These are phyloP conservation scores for Cryptosporidium ubiquitum DNA, from an alignment of 169 alveolate species.

Conservation along the genomic window DNA sequence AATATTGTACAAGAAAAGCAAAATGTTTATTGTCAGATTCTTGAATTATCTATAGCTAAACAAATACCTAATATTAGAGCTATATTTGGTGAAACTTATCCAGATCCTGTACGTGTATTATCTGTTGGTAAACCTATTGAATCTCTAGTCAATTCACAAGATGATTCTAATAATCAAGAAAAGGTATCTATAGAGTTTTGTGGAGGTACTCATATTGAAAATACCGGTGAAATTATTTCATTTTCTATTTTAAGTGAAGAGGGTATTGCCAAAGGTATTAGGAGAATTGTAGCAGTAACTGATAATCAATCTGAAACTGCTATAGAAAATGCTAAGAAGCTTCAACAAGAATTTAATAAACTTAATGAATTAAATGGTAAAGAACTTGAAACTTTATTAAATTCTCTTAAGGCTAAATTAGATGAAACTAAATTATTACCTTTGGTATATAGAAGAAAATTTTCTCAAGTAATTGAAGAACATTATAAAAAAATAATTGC, in stretches of 20 bases:
- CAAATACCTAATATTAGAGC: constrained; percentile 79
- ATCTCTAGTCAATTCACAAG: constrained; percentile 27
- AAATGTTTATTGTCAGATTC: constrained; percentile 78
- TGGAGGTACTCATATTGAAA: constrained; percentile 92
- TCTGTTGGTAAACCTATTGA: constrained; percentile 84
- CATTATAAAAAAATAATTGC: constrained; percentile 30
- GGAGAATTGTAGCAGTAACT: constrained; percentile 88
- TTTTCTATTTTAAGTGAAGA: constrained; percentile 83
- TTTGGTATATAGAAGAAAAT: constrained; percentile 3
- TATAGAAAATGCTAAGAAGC: constrained; percentile 76
- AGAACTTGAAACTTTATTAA: constrained; percentile 39
- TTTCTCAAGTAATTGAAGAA: constrained; percentile 8
- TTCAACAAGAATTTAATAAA: constrained; percentile 75
- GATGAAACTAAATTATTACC: constrained; percentile 56
- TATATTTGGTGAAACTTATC: constrained; percentile 91
- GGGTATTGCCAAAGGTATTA: constrained; percentile 90
- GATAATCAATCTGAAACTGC: constrained; percentile 83
- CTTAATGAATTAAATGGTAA: constrained; percentile 30
- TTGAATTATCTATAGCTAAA: constrained; percentile 80
- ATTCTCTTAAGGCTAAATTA: neutral
- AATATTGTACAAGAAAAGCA: constrained; percentile 79
- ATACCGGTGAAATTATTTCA: constrained; percentile 80
- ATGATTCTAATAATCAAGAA: constrained; percentile 65
- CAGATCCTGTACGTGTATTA: constrained; percentile 92
- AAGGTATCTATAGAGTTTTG: constrained; percentile 88